Evolutionary conservation across 345 rosid species (phyloP), one percentile per base, ranked within the genome.

Genomic region (Ceriops zippeliana): DNA sequence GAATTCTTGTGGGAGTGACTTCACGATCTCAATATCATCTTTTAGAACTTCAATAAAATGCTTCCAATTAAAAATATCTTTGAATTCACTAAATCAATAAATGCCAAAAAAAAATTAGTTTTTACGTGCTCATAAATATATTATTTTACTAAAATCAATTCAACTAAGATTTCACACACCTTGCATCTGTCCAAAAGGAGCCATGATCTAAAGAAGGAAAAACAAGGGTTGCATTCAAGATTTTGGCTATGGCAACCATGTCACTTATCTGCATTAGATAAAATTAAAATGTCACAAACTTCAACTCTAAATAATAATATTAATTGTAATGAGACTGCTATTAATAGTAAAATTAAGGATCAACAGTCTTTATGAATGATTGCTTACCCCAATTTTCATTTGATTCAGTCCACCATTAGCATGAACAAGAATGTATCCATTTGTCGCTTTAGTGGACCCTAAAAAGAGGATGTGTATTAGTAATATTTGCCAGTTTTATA

Each of bases 341-440:
- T 10, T 1, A 24, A 56, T 56, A 56, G 15, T 13, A 15, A 52
- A 51, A n/a, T 16, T 27, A 52, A 5, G 59, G 2, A 46, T 27
- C 2, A 13, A 21, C 11, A 58, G 37, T 2, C 37, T 24, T 52
- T 19, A 58, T 27, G 21, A 22, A 28, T 19, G 19, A 28, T 4
- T 37, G 42, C 65, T 75, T 76, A 89, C 97, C 74, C 97, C 96
- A 52, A 73, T 84, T 81, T 85, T 91, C 97, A 91, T 91, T 67
- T 91, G 97, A 79, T 91, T 91, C 79, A 91, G 65, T 69, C 97
- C 97, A 26, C 97, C 97, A 31, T 91, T 91, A 20, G 97, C 83
- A 72, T 86, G 86, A 46, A 86, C 91, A 57, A 83, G 68, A 74
- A 91, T 58, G 66, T 86, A 86, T 11, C 96, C 93, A 71, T 86